These are phyloP conservation scores for Magnaporthiopsis incrustans DNA, from an alignment of 2,329 filamentous ascomycete species.

Conservation along the genomic window DNA sequence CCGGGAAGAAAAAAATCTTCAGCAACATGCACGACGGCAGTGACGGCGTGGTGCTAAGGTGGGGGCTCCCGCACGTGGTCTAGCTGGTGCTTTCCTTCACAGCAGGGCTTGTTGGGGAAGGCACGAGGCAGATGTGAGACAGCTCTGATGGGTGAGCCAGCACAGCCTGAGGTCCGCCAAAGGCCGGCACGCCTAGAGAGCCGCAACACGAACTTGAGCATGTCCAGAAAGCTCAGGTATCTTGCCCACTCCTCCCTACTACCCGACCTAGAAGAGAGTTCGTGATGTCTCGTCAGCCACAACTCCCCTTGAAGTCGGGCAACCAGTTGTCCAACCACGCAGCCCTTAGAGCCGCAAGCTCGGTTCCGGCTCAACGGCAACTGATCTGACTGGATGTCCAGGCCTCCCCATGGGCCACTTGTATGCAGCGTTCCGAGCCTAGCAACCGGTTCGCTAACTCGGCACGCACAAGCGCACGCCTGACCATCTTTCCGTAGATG, in stretches of 20 bases:
- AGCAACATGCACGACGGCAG: background rate
- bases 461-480: background rate
- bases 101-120: background rate
- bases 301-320: background rate
- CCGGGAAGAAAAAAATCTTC: background rate
- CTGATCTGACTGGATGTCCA: background rate
- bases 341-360: background rate
- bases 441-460: background rate
- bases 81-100: background rate
- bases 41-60: background rate
- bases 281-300: background rate
- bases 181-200: too few species aligned
- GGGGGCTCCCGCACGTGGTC: too few species aligned
- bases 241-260: background rate
- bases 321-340: background rate
- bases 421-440: background rate
- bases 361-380: background rate
- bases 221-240: too few species aligned
- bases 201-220: too few species aligned
- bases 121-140: conserved; percentile 3
- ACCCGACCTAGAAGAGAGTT: background rate
- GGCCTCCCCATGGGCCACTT: background rate
- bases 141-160: background rate
- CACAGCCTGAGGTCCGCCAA: background rate
- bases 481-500: background rate